Conservation (phyloP, 2,329 filamentous ascomycete genomes). For the Cordyceps cateniannulata region DNA sequence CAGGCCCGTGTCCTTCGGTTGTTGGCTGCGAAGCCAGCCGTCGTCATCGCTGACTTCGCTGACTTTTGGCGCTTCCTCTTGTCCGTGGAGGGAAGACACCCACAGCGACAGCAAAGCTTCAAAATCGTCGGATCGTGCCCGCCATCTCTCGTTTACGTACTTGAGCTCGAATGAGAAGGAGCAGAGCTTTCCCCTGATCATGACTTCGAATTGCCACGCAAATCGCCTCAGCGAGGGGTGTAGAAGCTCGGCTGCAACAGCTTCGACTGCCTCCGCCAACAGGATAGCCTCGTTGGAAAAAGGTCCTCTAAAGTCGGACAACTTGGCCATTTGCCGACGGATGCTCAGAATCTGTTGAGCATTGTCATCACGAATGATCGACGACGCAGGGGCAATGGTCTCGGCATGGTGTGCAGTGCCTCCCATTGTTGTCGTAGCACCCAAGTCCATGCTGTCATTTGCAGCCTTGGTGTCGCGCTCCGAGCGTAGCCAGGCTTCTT, state of each 20-base stretch:
- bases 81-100: background rate
- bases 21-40: background rate
- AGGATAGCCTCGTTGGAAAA: background rate
- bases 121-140: background rate
- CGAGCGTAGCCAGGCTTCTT: background rate
- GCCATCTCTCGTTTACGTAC: background rate
- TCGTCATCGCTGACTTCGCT: background rate
- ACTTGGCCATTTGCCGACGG: background rate
- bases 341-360: background rate
- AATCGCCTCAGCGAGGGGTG: too few species aligned
- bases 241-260: background rate
- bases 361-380: too few species aligned
- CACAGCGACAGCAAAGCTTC: background rate
- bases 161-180: background rate
- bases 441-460: background rate
- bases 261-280: background rate
- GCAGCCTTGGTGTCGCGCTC: background rate
- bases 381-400: too few species aligned
- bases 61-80: background rate
- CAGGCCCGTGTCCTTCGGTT: too few species aligned
- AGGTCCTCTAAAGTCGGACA: background rate
- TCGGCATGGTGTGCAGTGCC: background rate
- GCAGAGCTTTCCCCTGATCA: background rate
- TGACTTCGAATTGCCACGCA: background rate
- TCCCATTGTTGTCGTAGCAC: too few species aligned